Base-by-base conservation (phyloP, 805 yeast genomes). In the Zygoascus flipseniorum region DNA sequence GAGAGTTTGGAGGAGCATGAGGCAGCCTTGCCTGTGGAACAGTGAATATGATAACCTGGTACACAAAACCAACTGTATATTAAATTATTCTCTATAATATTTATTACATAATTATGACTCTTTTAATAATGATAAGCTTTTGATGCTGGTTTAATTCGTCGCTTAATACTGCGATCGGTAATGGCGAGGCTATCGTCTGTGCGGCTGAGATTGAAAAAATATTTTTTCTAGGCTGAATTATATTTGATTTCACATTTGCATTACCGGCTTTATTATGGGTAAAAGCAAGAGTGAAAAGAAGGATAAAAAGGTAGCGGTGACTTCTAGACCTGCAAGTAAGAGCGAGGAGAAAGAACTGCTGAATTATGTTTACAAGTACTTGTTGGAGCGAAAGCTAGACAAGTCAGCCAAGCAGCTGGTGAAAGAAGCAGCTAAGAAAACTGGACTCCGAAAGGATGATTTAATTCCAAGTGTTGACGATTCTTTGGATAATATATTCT, bases 1-100 rank as follows among this genome's bases (percentile, higher is more conserved):
- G 74, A 76, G 19, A 76, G 79, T 51, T 72, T 86, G 47, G 87
- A 83, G 60, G 82, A 76, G 39, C 72, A 81, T 56, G 84, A 81
- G 59, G 16, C 23, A n/a, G 39, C 39, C 16, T 35, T 35, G 8
- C 39, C 39, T 35, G 39, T 35, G 13, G 39, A 11, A 4, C 39
- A 35, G 39, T 35, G 39, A 35, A 35, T 35, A 35, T 8, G 4
- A 6, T 23, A n/a, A 6, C 28, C 28, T 23, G 28, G 28, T 23
- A 23, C 3, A 23, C 39, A n/a, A n/a, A n/a, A 35, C 13, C 16
- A 35, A 35, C 4, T 35, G 39, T 35, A 35, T 35, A 35, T n/a
- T 35, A 35, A 35, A n/a, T 35, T 35, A 35, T 35, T 35, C 39
- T 35, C 16, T 35, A 5, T 35, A 13, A 35, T 35, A 35, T 35